phyloP scores from a whole-genome alignment of 2,329 filamentous ascomycete genomes.

The Chalara sp. region DNA sequence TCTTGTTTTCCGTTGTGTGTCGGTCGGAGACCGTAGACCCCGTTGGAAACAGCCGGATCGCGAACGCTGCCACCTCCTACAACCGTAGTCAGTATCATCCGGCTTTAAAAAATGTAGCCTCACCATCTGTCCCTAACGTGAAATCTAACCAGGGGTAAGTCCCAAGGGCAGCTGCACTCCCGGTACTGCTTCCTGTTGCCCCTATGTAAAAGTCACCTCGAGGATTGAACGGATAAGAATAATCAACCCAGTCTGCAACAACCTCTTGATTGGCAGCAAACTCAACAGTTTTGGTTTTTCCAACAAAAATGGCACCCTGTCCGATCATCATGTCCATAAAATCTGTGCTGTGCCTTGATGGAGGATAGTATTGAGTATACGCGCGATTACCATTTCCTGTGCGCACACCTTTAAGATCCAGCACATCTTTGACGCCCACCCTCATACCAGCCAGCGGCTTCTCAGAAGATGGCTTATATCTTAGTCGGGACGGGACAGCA shows the following conservation, averaged over 20 bases:
- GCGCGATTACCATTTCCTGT: slow-evolving; percentile 52
- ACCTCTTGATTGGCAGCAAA: slow-evolving; percentile 34
- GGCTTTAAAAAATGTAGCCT: too few relatives aligned
- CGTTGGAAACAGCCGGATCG: too few relatives aligned
- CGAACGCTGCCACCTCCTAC: too few relatives aligned
- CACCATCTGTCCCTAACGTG: slow-evolving; percentile 37
- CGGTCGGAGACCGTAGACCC: too few relatives aligned
- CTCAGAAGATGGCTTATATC: slow-evolving; percentile 44
- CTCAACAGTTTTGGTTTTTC: slow-evolving; percentile 45
- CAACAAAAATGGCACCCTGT: slow-evolving; percentile 49
- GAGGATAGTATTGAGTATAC: slow-evolving; percentile 46
- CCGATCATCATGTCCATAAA: slow-evolving; percentile 50
- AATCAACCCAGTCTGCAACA: slow-evolving; percentile 43
- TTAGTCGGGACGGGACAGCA: slow-evolving; percentile 53
- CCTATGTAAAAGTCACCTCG: slow-evolving; percentile 42
- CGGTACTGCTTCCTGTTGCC: slow-evolving; percentile 40
- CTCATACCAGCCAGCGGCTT: slow-evolving; percentile 56
- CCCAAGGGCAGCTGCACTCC: slow-evolving; percentile 36
- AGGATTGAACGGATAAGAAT: slow-evolving; percentile 32
- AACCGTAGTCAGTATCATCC: too few relatives aligned
- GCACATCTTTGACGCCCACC: slow-evolving; percentile 58
- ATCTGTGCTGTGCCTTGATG: slow-evolving; percentile 38
- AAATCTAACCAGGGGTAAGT: slow-evolving; percentile 43
- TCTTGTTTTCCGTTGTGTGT: too few relatives aligned
- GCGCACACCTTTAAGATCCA: slow-evolving; percentile 47